Percentiles rank a stretch among this genome's conserved stretches.
phyloP scores from a whole-genome alignment of 2,329 filamentous ascomycete species.

The Scytalidium lignicola region DNA sequence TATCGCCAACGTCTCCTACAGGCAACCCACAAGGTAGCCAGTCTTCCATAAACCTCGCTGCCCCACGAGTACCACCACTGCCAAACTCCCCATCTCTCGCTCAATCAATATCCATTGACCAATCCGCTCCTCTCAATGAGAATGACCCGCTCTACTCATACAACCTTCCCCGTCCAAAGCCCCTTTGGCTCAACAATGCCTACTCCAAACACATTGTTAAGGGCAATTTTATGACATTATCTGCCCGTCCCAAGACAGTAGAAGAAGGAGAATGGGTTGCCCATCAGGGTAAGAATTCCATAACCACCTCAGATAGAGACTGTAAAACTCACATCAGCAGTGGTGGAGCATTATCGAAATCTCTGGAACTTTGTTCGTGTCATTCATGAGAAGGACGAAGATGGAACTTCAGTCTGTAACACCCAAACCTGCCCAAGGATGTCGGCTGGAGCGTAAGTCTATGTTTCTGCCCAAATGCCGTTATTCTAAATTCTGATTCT shows the following conservation, averaged over 20 bases:
- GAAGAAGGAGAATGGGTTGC: conserved; percentile 95
- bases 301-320: background rate
- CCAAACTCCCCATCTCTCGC: conserved; percentile 59
- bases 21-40: conserved; percentile 42
- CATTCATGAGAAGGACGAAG: conserved; percentile 79
- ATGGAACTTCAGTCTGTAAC: conserved; percentile 77
- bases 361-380: conserved; percentile 86
- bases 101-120: conserved; percentile 65
- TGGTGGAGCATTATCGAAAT: conserved; percentile 88
- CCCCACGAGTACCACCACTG: conserved; percentile 56
- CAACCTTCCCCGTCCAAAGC: conserved; percentile 61
- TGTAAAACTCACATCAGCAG: conserved; percentile 38
- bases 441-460: conserved; percentile 84
- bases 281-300: conserved; percentile 69
- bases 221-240: conserved; percentile 95
- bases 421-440: conserved; percentile 79
- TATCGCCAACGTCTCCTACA: conserved; percentile 43
- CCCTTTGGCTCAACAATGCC: conserved; percentile 69
- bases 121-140: conserved; percentile 13
- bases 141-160: conserved; percentile 54
- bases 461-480: background rate
- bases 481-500: conserved; percentile 2
- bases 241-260: conserved; percentile 86
- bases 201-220: conserved; percentile 87
- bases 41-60: conserved; percentile 42